Evolutionary conservation across 2,329 filamentous ascomycete genomes (phyloP), one percentile per base, ranked within the genome.

Genomic region (Penicillium capsulatum): DNA sequence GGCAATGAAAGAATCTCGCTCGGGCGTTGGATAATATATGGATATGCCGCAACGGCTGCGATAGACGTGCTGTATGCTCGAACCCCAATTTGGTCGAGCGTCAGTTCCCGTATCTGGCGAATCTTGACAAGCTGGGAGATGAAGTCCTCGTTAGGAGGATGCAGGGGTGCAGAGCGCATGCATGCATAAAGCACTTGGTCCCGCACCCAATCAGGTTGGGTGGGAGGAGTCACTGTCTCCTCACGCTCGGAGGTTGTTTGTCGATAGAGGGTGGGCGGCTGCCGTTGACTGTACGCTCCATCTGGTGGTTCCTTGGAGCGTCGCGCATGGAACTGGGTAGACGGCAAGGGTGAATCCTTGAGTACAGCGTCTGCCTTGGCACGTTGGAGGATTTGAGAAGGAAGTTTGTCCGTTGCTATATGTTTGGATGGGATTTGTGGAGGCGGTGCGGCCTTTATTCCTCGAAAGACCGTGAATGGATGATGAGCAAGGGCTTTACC

Each of bases 1-100:
- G 90, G 90, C 0, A 98, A 68, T 3, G 64, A 51, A 3, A 64
- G 57, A 19, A 76, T 58, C 45, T 76, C 71, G 2, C 60, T 56
- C 1, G 67, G 53, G 3, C 55, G 68, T 14, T 60, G 67, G 44
- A 84, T 59, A 28, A 59, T 63, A 54, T 79, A 67, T 0, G 90
- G 88, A 55, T 96, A 96, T 1, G 91, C 86, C 3, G 86, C 80
- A 13, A 98, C 64, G 0, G 86, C 70, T 4, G 92, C 88, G 49
- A 97, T 94, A 9, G 84, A 82, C 2, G 84, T 89, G 19, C 85
- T 90, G 60, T 97, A 97, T 0, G 91, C 89, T 34, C 88, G 79
- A 0, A 90, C 80, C 2, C 87, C 88, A 42, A 94, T 80, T 32
- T 84, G 75, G 53, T 96, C 89, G 7, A 80, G 79, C 1, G 76